Conservation (phyloP, 2,329 filamentous ascomycete species). For the Aspergillus transmontanensis region DNA sequence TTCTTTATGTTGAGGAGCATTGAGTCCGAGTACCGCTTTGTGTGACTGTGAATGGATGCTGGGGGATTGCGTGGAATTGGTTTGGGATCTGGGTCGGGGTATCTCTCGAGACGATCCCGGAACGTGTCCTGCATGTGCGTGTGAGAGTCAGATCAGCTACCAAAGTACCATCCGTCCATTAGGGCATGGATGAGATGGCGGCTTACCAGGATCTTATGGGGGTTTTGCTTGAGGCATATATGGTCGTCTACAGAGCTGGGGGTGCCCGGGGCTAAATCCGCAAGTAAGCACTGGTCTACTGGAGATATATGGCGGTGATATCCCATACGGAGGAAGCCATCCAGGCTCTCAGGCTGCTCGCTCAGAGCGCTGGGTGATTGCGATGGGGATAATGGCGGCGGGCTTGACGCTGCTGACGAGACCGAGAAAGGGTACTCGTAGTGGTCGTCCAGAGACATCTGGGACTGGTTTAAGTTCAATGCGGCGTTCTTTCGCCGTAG, state of each 20-base stretch:
- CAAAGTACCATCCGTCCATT: neutral
- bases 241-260: slow-evolving; percentile 13
- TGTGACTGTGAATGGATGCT: slow-evolving; percentile 18
- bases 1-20: slow-evolving; percentile 29
- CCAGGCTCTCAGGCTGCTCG: slow-evolving; percentile 30
- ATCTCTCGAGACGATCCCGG: slow-evolving; percentile 30
- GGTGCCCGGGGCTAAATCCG: slow-evolving; percentile 12
- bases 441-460: slow-evolving; percentile 16
- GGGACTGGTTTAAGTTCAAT: slow-evolving; percentile 32
- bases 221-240: slow-evolving; percentile 9
- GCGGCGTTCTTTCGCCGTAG: slow-evolving; percentile 38
- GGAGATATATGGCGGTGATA: neutral
- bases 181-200: neutral
- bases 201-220: slow-evolving; percentile 22
- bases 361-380: slow-evolving; percentile 39
- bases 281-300: slow-evolving; percentile 5
- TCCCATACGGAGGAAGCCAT: slow-evolving; percentile 25
- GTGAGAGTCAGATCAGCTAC: neutral
- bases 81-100: slow-evolving; percentile 21
- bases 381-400: slow-evolving; percentile 41
- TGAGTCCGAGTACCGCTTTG: slow-evolving; percentile 28
- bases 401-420: slow-evolving; percentile 35
- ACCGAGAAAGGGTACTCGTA: slow-evolving; percentile 27
- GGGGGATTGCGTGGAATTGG: slow-evolving; percentile 16
- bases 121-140: slow-evolving; percentile 31